Base-by-base conservation (phyloP, 176 grass and related monocot species). In the Oryza officinalis region DNA sequence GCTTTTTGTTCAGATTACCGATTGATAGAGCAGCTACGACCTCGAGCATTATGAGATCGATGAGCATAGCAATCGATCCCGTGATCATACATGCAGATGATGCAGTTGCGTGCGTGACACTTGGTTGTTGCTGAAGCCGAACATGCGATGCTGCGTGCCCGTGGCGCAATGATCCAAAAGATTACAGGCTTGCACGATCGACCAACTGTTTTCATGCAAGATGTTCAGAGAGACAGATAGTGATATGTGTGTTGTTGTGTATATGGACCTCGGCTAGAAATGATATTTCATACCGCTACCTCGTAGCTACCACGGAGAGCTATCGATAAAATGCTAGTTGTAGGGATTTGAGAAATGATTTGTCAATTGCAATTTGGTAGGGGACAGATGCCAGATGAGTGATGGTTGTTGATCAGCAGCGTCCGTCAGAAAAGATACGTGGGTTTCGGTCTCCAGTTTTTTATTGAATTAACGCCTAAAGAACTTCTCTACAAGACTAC, bases 151-250 rank as follows among this genome's bases (percentile, higher is more conserved):
- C 74, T 54, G 27, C 67, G 8, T 69, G 69, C 60, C 17, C 67
- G 27, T 83, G 44, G 20, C 67, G 57, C 25, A 28, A 75, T 81
- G 87, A 52, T 88, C 77, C 87, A 81, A 22, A 60, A 60, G 20
- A 60, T 60, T 60, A 60, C 54, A 60, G 54, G 22, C 54, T 60
- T 43, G 63, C 78, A 65, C 40, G 11, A 41, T 41, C 40, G 10
- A 63, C 37, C 0, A 71, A 45, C 26, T 32, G 47, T 23, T 70
- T 70, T 44, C 35, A 45, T 78, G 65, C 26, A 10, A 77, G 49
- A 46, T 18, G 83, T 69, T 61, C 20, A 26, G 75, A 30, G 75
- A 30, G 35, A 47, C 22, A 26, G 30, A 84, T 23, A 43, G 17
- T 3, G 82, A 59, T 28, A 31, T 25, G 57, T 25, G 57, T 25